A percentile compares a stretch with the other conserved stretches of the same genome.
Evolutionary conservation across 2,329 filamentous ascomycete species (phyloP).

Genomic region (Penicillium sp.): DNA sequence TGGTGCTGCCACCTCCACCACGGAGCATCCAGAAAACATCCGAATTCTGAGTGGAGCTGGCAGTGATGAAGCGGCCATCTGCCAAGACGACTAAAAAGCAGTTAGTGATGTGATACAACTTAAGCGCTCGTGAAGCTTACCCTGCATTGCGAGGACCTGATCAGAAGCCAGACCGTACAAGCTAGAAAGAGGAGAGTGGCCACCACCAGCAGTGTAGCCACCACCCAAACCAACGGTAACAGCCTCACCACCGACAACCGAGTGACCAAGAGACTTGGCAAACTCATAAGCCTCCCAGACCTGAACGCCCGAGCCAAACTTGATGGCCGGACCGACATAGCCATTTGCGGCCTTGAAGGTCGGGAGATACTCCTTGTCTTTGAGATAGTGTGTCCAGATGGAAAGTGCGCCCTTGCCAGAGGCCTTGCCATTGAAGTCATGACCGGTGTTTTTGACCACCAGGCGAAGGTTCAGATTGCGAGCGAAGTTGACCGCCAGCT

Average conservation of each 20-base stretch:
- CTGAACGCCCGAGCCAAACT: slow-evolving; percentile 55
- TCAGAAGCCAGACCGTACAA: slow-evolving; percentile 60
- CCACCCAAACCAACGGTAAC: slow-evolving; percentile 54
- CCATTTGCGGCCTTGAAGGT: slow-evolving; percentile 33
- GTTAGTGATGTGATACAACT: not conserved
- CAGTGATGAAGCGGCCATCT: slow-evolving; percentile 23
- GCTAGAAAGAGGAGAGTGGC: slow-evolving; percentile 47
- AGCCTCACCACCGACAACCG: slow-evolving; percentile 55
- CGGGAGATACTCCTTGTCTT: slow-evolving; percentile 31
- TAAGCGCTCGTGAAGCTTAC: not conserved
- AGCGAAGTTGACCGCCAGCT: slow-evolving; percentile 29
- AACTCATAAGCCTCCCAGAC: slow-evolving; percentile 52
- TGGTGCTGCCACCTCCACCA: slow-evolving; percentile 58
- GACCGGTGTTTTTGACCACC: slow-evolving; percentile 47
- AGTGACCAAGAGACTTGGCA: slow-evolving; percentile 48
- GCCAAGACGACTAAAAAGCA: slow-evolving; percentile 8
- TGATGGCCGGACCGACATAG: slow-evolving; percentile 56
- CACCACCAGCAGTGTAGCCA: slow-evolving; percentile 48
- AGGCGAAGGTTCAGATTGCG: slow-evolving; percentile 31
- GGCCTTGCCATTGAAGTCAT: slow-evolving; percentile 53
- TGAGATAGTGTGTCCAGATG: slow-evolving; percentile 28
- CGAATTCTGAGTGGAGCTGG: slow-evolving; percentile 20
- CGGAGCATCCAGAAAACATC: slow-evolving; percentile 56
- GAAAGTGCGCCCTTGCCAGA: slow-evolving; percentile 55
- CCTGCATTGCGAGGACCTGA: slow-evolving; percentile 54